Evolutionary conservation across 176 grass and related monocot species (phyloP).

Genomic region (Paspalum notatum): DNA sequence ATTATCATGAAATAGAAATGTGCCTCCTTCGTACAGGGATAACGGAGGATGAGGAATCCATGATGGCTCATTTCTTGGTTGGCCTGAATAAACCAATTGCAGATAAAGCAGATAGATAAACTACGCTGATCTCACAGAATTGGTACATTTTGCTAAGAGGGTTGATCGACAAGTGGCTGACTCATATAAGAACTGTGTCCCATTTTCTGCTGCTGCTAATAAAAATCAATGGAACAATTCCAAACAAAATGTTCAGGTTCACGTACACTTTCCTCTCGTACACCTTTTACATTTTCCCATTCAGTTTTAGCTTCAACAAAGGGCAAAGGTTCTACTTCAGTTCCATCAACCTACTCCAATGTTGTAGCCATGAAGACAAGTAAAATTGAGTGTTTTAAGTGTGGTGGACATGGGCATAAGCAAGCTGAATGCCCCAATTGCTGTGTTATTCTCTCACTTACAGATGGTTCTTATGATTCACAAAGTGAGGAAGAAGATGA

Average conservation of each 20-base stretch:
- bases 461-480: no score
- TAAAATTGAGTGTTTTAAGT: background rate
- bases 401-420: conserved; percentile 4
- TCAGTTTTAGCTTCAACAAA: background rate
- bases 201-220: background rate
- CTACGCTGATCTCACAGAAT: background rate
- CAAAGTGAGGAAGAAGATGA: background rate
- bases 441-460: background rate
- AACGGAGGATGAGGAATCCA: background rate
- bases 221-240: background rate
- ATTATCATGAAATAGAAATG: background rate
- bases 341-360: background rate
- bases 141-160: background rate
- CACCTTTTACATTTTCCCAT: background rate
- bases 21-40: background rate
- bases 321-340: no score
- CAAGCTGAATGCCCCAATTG: background rate
- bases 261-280: background rate
- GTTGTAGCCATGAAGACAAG: background rate
- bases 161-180: background rate
- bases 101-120: background rate
- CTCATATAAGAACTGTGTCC: background rate
- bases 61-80: background rate
- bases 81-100: background rate
- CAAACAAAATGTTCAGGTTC: background rate